Conservation (phyloP, 2,329 filamentous ascomycete genomes). For the Aspergillus ochraceus region DNA sequence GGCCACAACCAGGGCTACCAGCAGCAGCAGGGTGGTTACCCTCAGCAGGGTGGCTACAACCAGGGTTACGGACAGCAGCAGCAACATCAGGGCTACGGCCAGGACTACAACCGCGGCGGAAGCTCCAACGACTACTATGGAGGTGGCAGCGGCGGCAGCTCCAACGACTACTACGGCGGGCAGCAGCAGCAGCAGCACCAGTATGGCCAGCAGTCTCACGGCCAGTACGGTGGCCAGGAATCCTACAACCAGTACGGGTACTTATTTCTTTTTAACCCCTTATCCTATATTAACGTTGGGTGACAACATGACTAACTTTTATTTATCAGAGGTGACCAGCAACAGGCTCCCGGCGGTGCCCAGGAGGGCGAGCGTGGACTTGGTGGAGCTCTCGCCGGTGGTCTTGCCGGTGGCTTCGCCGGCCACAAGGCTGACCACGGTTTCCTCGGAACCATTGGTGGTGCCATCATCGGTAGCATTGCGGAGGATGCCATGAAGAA, state of each 20-base stretch:
- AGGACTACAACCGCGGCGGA: constrained; percentile 29
- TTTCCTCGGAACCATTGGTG: constrained; percentile 49
- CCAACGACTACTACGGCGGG: constrained; percentile 20
- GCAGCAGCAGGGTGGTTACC: constrained; percentile 21
- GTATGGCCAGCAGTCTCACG: constrained; percentile 22
- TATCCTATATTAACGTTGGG: neutral
- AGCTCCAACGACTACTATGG: constrained; percentile 16
- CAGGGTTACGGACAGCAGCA: constrained; percentile 30
- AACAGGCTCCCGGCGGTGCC: constrained; percentile 37
- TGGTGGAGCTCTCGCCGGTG: constrained; percentile 48
- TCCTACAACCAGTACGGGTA: constrained; percentile 24
- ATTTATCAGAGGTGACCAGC: constrained; percentile 26
- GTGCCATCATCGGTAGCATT: constrained; percentile 48
- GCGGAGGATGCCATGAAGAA: constrained; percentile 48
- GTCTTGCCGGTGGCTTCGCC: constrained; percentile 47
- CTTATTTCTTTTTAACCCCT: constrained; percentile 7
- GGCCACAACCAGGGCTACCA: constrained; percentile 26
- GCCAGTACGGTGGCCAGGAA: constrained; percentile 11
- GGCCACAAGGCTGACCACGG: constrained; percentile 51
- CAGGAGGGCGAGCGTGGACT: constrained; percentile 49
- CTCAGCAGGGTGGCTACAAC: constrained; percentile 24
- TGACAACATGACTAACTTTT: neutral
- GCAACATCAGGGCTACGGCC: constrained; percentile 25
- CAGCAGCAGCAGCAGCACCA: constrained; percentile 20
- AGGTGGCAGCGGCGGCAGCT: constrained; percentile 11